These are phyloP conservation scores for Kondoa malvinella DNA, from an alignment of 768 basidiomycete species.

Conservation along the genomic window DNA sequence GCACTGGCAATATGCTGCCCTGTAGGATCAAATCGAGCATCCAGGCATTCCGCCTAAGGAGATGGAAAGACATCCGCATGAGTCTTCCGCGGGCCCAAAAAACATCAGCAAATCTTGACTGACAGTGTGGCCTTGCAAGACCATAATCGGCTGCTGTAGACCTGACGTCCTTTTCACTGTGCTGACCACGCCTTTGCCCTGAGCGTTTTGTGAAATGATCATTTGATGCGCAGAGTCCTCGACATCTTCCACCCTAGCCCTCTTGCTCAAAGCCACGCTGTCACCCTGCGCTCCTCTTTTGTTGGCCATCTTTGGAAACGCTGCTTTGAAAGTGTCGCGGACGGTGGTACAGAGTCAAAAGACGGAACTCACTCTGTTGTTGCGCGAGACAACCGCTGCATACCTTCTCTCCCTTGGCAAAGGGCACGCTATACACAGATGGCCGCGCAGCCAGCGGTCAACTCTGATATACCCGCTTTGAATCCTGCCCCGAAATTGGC, in stretches of 20 bases:
- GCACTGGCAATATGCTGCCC: constrained; percentile 88
- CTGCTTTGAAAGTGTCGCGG: too few species aligned
- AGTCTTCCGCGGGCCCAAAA: not conserved
- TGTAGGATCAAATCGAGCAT: constrained; percentile 81
- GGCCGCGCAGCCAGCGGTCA: too few species aligned
- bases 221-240: constrained; percentile 30
- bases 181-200: constrained; percentile 29
- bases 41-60: constrained; percentile 60
- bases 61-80: not conserved
- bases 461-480: too few species aligned
- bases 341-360: too few species aligned
- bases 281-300: constrained; percentile 11
- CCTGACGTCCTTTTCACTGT: constrained; percentile 81
- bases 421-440: too few species aligned
- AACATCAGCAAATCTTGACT: not conserved
- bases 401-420: too few species aligned
- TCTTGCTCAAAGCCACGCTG: constrained; percentile 22
- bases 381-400: too few species aligned
- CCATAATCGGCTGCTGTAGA: constrained; percentile 84
- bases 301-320: constrained; percentile 8
- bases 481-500: too few species aligned
- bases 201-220: constrained; percentile 32
- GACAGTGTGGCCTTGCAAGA: constrained; percentile 70
- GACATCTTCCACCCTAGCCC: constrained; percentile 22
- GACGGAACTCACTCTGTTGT: too few species aligned